Conservation (phyloP, 2,329 filamentous ascomycete species). For the Alternaria sp. region DNA sequence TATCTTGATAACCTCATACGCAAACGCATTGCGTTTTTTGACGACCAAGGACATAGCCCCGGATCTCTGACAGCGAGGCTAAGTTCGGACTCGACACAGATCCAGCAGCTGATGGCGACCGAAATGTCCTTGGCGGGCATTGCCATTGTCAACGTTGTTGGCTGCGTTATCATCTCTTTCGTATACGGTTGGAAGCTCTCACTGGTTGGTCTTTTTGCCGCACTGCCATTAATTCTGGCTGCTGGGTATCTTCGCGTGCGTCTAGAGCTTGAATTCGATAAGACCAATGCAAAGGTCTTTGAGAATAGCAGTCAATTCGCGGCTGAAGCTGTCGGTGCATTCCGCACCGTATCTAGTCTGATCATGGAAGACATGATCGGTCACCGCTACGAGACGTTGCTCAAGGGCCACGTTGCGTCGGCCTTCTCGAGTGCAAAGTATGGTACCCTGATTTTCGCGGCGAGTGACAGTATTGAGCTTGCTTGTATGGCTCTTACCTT, state of each 20-base stretch:
- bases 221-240: slow-evolving; percentile 60
- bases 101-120: slow-evolving; percentile 69
- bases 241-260: slow-evolving; percentile 61
- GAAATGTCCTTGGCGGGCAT: slow-evolving; percentile 69
- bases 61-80: slow-evolving; percentile 67
- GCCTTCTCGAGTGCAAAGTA: slow-evolving; percentile 70
- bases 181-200: slow-evolving; percentile 80
- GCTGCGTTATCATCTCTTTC: slow-evolving; percentile 72
- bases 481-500: slow-evolving; percentile 69
- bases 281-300: slow-evolving; percentile 73
- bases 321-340: slow-evolving; percentile 75
- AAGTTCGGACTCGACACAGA: slow-evolving; percentile 64
- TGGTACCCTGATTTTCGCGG: slow-evolving; percentile 71
- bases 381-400: slow-evolving; percentile 66
- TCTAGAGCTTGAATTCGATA: slow-evolving; percentile 72
- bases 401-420: slow-evolving; percentile 65
- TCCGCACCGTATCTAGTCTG: slow-evolving; percentile 74
- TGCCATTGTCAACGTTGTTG: slow-evolving; percentile 71
- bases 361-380: slow-evolving; percentile 74
- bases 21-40: slow-evolving; percentile 68
- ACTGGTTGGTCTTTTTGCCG: slow-evolving; percentile 70
- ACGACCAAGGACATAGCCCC: slow-evolving; percentile 66
- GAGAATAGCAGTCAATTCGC: slow-evolving; percentile 77
- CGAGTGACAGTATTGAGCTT: slow-evolving; percentile 72
- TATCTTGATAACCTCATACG: slow-evolving; percentile 69